Evolutionary conservation across 108 stramenopile species (phyloP).

Genomic region (Schizochytrium sp.): DNA sequence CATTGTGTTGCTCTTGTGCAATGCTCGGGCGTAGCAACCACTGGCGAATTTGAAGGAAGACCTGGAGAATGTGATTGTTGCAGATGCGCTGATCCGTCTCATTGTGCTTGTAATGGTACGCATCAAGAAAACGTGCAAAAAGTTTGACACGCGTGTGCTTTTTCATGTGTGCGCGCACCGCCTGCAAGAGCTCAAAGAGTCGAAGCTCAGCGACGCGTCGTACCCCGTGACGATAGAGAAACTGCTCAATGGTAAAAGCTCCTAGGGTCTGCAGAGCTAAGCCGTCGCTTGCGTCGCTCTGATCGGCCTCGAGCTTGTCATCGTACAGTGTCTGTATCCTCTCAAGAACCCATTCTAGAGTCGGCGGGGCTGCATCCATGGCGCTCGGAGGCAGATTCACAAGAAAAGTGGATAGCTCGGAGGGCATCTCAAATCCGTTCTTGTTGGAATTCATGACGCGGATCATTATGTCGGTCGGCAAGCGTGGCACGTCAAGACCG

Average conservation of each 20-base stretch:
- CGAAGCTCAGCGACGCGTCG: neutral
- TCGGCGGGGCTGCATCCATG: neutral
- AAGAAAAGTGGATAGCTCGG: neutral
- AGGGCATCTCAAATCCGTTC: neutral
- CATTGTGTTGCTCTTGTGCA: neutral
- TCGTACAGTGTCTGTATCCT: neutral
- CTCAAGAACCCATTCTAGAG: neutral
- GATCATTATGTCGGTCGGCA: neutral
- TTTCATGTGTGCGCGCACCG: constrained; percentile 6
- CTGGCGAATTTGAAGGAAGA: neutral
- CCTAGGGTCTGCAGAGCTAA: neutral
- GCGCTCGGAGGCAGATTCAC: neutral
- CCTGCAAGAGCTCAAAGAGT: neutral
- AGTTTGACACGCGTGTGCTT: neutral
- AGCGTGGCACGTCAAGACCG: neutral
- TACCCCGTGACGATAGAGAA: neutral
- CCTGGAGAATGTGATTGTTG: neutral
- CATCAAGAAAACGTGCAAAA: constrained; percentile 3
- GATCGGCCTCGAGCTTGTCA: neutral
- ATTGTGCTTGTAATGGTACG: neutral
- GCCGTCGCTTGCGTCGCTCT: neutral
- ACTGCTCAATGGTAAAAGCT: neutral
- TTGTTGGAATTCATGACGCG: neutral
- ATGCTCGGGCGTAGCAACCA: neutral
- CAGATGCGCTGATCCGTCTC: neutral